Percentiles rank a stretch among this genome's conserved stretches.
Conservation (phyloP, 2,329 filamentous ascomycete genomes). For the Phaeomoniella chlamydospora region DNA sequence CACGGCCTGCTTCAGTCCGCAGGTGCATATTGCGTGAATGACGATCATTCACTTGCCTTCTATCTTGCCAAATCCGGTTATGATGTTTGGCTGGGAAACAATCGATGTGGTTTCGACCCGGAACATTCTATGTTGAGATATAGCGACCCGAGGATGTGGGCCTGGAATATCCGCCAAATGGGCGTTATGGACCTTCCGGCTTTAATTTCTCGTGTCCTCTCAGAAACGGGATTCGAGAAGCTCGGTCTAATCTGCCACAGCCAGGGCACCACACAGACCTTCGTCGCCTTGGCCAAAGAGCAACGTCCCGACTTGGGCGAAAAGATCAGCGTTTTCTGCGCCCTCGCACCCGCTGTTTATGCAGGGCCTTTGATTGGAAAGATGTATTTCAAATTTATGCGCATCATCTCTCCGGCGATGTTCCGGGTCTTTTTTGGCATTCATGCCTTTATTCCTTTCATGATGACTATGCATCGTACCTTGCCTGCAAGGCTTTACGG, state of each 20-base stretch:
- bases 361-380: slow-evolving; percentile 75
- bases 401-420: slow-evolving; percentile 56
- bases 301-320: slow-evolving; percentile 74
- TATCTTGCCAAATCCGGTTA: slow-evolving; percentile 84
- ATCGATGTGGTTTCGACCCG: slow-evolving; percentile 73
- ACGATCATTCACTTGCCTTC: slow-evolving; percentile 80
- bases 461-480: slow-evolving; percentile 67
- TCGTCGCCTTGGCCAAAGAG: slow-evolving; percentile 79
- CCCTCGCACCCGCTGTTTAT: slow-evolving; percentile 78
- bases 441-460: slow-evolving; percentile 82
- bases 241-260: slow-evolving; percentile 75
- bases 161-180: slow-evolving; percentile 92
- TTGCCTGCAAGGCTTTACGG: slow-evolving; percentile 59
- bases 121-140: slow-evolving; percentile 57
- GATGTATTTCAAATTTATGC: slow-evolving; percentile 87
- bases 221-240: slow-evolving; percentile 70
- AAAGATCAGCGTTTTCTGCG: slow-evolving; percentile 79
- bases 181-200: slow-evolving; percentile 78
- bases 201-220: slow-evolving; percentile 62
- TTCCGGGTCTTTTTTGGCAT: slow-evolving; percentile 81
- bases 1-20: slow-evolving; percentile 80
- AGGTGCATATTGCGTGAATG: slow-evolving; percentile 79
- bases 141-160: slow-evolving; percentile 82
- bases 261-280: slow-evolving; percentile 78
- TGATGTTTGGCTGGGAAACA: slow-evolving; percentile 93